Evolutionary conservation across 2,329 filamentous ascomycete genomes (phyloP), one percentile per base, ranked within the genome.

Genomic region (Torrubiella hemipterigena): DNA sequence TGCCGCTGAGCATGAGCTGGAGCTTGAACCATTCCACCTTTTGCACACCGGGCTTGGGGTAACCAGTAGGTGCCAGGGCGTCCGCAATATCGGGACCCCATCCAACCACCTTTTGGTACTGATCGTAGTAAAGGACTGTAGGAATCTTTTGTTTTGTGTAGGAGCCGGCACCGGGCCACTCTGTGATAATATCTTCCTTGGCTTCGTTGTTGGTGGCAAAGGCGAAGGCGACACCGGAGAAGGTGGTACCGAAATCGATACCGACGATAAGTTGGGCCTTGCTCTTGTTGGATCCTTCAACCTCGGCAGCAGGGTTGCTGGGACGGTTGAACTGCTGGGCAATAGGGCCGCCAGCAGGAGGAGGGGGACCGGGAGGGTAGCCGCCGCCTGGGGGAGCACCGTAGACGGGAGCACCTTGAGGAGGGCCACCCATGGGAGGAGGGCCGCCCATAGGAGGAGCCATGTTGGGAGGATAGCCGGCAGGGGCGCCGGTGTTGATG

Each of bases 21-120:
- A 98, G 73, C 68, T 96, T 96, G 73, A 98, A 96, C 91, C 91
- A 98, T 63, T 96, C 91, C 16, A 96, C 89, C 65, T 96, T 96
- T 59, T 96, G 91, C 45, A 98, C 89, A 42, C 89, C 89, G 20
- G 84, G 84, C 66, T 96, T 96, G 45, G 91, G 91, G 57, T 96
- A 96, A 40, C 91, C 91, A 24, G 91, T 96, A 18, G 91, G 91
- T 32, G 91, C 89, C 42, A 96, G 73, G 41, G 91, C 91, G 60
- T 96, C 89, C 38, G 91, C 85, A 48, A 96, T 96, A 66, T 98
- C 91, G 35, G 89, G 87, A 39, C 91, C 91, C 91, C 91, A 98
- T 47, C 91, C 91, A n/a, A 96, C 91, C 29, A 98, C 91, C 59
- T 96, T 95, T 52, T 98, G 91, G 58, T 95, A 94, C 60, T 96